Base-by-base conservation (phyloP, 169 alveolate genomes). In the Plasmodium ovale region DNA sequence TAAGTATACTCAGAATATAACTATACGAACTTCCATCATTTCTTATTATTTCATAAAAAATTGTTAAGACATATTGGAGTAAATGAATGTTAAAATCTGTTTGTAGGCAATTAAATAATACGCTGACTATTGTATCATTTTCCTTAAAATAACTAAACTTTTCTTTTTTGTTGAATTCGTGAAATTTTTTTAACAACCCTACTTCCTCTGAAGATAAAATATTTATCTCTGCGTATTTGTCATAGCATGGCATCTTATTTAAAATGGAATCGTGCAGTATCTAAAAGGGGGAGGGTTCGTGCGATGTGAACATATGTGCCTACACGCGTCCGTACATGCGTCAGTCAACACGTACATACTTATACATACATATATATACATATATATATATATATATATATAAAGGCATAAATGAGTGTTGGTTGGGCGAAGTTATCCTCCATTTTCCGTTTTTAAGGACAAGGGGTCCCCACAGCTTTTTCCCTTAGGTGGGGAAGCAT, bases 1-100 rank as follows among this genome's bases (percentile, higher is more conserved):
- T 42, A 58, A 85, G 29, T 85, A 64, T 64, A 25, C 74, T 70
- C 69, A 85, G 69, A 10, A 85, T 69, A 49, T 85, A 85, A 60
- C 87, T 68, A 85, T 85, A 85, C n/a, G 87, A 85, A 85, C 91
- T 85, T 56, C 91, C 91, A 68, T 85, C 91, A 85, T 85, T 85
- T 69, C 91, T 67, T 68, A 85, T 85, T 42, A 70, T 49, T 69
- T 85, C 91, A 85, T 85, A 85, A 85, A 85, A 85, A 35, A 85
- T 58, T 4, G 91, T 85, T 85, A 85, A 56, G 14, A 85, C 91
- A 60, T 85, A 85, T 51, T 85, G 91, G 42, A 85, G 54, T 85
- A 85, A 85, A 85, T 85, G 91, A 25, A 58, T 35, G 49, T 85
- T 70, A 60, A 85, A 85, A 85, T 85, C 91, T 25, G 64, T 85